These are phyloP conservation scores for Ocimum tenuiflorum DNA, from an alignment of 257 asterid species.

Conservation along the genomic window DNA sequence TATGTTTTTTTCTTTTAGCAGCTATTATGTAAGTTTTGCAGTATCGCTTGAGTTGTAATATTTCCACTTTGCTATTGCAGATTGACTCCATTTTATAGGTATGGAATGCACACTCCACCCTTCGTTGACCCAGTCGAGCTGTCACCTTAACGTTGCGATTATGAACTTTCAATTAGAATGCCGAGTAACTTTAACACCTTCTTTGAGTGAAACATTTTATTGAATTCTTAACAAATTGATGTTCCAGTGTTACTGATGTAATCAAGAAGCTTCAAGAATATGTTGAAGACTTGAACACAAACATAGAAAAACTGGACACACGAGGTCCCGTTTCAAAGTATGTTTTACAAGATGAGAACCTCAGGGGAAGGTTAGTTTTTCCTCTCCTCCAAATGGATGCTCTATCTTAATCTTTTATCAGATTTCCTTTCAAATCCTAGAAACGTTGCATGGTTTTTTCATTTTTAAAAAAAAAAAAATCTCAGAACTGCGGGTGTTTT, in stretches of 20 bases:
- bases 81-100: slow-evolving; percentile 98
- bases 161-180: not conserved
- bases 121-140: not conserved
- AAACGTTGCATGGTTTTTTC: not conserved
- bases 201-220: not conserved
- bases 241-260: slow-evolving; percentile 70
- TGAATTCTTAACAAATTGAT: slow-evolving; percentile 6
- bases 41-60: slow-evolving; percentile 25
- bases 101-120: slow-evolving; percentile 8
- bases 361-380: slow-evolving; percentile 71
- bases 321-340: slow-evolving; percentile 88
- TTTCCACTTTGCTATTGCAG: slow-evolving; percentile 39
- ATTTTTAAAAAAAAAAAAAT: not conserved
- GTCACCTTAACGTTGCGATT: not conserved
- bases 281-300: slow-evolving; percentile 73
- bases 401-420: too few species aligned
- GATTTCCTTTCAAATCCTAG: not conserved
- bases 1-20: slow-evolving; percentile 13
- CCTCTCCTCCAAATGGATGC: not conserved
- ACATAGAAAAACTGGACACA: slow-evolving; percentile 62
- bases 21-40: slow-evolving; percentile 9
- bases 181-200: not conserved
- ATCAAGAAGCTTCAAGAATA: slow-evolving; percentile 61
- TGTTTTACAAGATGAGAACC: slow-evolving; percentile 81
- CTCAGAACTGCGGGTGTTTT: not conserved